These are phyloP conservation scores for Populus ilicifolia DNA, from an alignment of 345 rosid species.

Conservation along the genomic window DNA sequence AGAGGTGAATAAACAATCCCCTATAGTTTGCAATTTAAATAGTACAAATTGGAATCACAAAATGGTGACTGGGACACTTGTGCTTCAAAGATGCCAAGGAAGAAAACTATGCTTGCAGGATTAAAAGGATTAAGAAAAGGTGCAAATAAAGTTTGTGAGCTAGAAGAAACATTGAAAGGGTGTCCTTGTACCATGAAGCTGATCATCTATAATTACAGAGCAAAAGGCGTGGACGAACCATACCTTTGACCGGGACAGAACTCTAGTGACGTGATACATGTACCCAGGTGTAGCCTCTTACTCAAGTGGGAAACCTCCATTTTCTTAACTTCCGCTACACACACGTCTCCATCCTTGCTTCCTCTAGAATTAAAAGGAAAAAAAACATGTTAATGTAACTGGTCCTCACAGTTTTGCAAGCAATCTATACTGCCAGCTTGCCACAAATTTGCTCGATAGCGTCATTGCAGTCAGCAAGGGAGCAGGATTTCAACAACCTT, in stretches of 20 bases:
- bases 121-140: neutral
- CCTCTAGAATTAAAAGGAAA: constrained; percentile 42
- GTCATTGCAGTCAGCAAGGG: neutral
- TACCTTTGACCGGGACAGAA: constrained; percentile 88
- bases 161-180: neutral
- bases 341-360: constrained; percentile 86
- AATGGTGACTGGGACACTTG: neutral
- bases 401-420: neutral
- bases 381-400: neutral
- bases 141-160: neutral
- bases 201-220: neutral
- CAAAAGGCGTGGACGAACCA: neutral
- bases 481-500: neutral
- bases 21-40: neutral
- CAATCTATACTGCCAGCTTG: neutral
- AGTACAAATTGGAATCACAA: neutral
- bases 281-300: constrained; percentile 83
- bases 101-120: neutral
- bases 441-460: neutral
- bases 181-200: neutral
- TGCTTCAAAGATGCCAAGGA: neutral
- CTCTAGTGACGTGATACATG: constrained; percentile 60
- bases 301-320: constrained; percentile 90
- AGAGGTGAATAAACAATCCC: neutral
- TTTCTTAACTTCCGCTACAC: constrained; percentile 78